These are phyloP conservation scores for Debaryomycetaceae sp. DNA, from an alignment of 1,139 yeast species.

Conservation along the genomic window DNA sequence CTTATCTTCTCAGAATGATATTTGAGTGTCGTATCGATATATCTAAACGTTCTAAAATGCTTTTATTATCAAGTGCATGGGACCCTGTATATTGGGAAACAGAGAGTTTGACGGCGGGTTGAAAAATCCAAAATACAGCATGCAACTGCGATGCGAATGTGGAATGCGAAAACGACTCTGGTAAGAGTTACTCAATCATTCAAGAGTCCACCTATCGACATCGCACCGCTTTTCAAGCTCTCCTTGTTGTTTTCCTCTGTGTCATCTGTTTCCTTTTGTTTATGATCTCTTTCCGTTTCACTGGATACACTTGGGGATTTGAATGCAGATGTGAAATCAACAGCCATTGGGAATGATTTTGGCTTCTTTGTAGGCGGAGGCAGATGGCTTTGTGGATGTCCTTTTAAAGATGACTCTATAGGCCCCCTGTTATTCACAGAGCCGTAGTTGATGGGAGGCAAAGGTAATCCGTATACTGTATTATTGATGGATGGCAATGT, in stretches of 20 bases:
- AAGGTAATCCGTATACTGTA: neutral
- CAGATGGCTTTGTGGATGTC: neutral
- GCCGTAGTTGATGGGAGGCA: neutral
- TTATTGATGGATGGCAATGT: conserved; percentile 1
- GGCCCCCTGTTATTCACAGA: neutral
- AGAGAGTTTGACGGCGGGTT: too few species aligned
- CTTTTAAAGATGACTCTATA: neutral
- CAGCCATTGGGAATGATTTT: conserved; percentile 10
- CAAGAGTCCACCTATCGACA: neutral
- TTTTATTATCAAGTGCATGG: too few species aligned
- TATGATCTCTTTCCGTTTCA: too few species aligned
- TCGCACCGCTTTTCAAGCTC: neutral
- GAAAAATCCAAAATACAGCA: too few species aligned
- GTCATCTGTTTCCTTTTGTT: neutral
- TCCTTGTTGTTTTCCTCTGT: neutral
- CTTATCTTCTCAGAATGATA: too few species aligned
- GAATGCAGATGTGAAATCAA: conserved; percentile 9
- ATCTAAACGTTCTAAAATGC: too few species aligned
- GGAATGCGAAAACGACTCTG: too few species aligned
- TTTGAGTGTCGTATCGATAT: too few species aligned
- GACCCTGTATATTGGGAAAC: too few species aligned
- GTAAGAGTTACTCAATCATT: too few species aligned
- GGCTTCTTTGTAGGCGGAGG: conserved; percentile 1
- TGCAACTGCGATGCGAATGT: too few species aligned
- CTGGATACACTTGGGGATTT: neutral